Evolutionary conservation across 768 basidiomycete genomes (phyloP), one percentile per base, ranked within the genome.

Genomic region (Tulasnella sp.): DNA sequence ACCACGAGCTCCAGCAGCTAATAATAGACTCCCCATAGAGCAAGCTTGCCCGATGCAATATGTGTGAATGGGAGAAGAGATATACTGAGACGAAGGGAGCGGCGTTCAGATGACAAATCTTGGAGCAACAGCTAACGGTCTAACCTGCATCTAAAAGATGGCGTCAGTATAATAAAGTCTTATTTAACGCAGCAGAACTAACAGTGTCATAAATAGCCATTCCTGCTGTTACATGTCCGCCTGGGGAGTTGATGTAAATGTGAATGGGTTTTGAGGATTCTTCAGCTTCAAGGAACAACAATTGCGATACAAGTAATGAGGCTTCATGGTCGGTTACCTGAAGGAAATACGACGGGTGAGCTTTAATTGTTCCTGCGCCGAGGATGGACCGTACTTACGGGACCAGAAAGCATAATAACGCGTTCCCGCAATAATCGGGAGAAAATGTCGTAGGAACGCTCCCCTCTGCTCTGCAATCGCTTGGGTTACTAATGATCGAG

Each of bases 131-230:
- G 37, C 26, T 75, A 40, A n/a, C 7, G 39, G 74, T 81, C 84
- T 71, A 85, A 92, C 91, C 90, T 92, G 90, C 90, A 93, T 92
- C 91, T 92, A 39, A 26, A 9, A 77, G 57, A 76, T 40, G 71
- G 29, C 39, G 57, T 78, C 40, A 46, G 42, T 29, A 44, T 26
- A 20, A 57, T 57, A 10, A 46, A 73, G 61, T 42, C 78, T 16
- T 79, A 7, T 71, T n/a, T 55, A 51, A 40, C 29, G 51, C 48
- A 48, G 80, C 26, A 29, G 57, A 4, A 78, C 90, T 81, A 85
- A 97, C 95, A 82, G 97, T 98, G 83, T 99, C 97, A 85, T 99
- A 99, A 72, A 99, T 97, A 23, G 96, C 97, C 79, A 99, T 86
- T 11, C 97, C 97, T 71, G 96, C 95, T 0, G 96, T 97, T 51